phyloP scores from a whole-genome alignment of 2,329 filamentous ascomycete species.

The Cordyceps fumosorosea region DNA sequence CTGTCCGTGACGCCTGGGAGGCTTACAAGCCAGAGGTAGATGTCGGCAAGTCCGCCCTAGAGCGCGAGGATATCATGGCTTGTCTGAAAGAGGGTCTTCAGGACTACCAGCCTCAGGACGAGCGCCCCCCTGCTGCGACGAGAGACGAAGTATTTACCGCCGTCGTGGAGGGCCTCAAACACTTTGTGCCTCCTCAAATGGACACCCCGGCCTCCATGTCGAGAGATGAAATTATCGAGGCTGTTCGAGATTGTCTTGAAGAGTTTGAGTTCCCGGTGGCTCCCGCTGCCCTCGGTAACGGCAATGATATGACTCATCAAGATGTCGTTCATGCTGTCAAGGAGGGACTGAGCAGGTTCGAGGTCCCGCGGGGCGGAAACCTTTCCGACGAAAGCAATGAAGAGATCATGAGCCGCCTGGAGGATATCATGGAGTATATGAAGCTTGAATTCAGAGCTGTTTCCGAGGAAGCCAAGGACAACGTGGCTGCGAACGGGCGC shows the following conservation, averaged over 20 bases:
- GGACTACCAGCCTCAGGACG: slow-evolving; percentile 56
- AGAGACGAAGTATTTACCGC: slow-evolving; percentile 81
- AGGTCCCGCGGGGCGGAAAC: slow-evolving; percentile 36
- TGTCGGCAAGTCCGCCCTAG: slow-evolving; percentile 81
- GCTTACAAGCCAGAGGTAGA: slow-evolving; percentile 91
- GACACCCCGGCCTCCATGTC: slow-evolving; percentile 64
- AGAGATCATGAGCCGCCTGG: slow-evolving; percentile 48
- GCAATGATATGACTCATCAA: slow-evolving; percentile 47
- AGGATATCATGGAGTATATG: slow-evolving; percentile 59
- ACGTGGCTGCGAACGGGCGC: slow-evolving; percentile 68
- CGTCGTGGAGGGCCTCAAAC: slow-evolving; percentile 77
- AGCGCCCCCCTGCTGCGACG: slow-evolving; percentile 54
- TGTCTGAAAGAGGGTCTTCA: slow-evolving; percentile 82
- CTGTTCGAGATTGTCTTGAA: slow-evolving; percentile 79
- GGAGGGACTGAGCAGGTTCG: slow-evolving; percentile 48
- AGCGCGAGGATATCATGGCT: slow-evolving; percentile 81
- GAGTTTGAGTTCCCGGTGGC: slow-evolving; percentile 71
- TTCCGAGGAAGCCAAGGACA: slow-evolving; percentile 65
- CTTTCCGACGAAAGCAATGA: slow-evolving; percentile 37
- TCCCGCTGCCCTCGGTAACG: slow-evolving; percentile 44
- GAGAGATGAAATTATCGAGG: slow-evolving; percentile 74
- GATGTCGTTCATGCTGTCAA: slow-evolving; percentile 60
- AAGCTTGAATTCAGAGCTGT: slow-evolving; percentile 52
- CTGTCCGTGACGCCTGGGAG: slow-evolving; percentile 87
- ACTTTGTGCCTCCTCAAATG: slow-evolving; percentile 68